Base-by-base conservation (phyloP, 2,329 filamentous ascomycete species). In the Didymella segeticola region DNA sequence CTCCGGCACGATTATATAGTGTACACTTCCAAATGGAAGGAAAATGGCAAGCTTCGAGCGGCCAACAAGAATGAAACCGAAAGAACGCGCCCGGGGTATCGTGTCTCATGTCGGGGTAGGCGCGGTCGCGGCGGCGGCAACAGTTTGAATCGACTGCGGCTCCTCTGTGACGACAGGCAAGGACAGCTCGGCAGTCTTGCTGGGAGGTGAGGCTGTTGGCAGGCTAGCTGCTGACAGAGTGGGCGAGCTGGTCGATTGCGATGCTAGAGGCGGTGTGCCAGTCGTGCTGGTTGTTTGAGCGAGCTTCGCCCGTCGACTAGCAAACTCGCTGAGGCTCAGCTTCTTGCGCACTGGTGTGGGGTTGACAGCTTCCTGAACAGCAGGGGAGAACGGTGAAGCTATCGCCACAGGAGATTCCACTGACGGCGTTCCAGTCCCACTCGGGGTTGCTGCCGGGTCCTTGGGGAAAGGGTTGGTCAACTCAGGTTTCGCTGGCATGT, bases 321-420 rank as follows among this genome's bases (percentile, higher is more conserved):
- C 80, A 53, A 80, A 82, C 47, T 81, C 79, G 58, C 78, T 80
- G n/a, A 82, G 60, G 56, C 78, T 81, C 52, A 82, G 70, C 69
- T 81, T 82, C 70, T 82, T 82, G 53, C 76, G 74, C 20, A 72
- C 70, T 22, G 76, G 78, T 31, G 67, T 70, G 19, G 77, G 74
- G 17, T 69, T 72, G n/a, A 79, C 67, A 9, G 77, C 72, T 38
- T 71, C 73, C n/a, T 70, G 71, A 22, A 79, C 75, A 9, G 75
- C 72, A 31, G 73, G 70, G 9, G 74, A 75, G 52, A 75, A 71
- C 10, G 68, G 67, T 26, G 71, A 73, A 5, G 62, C 59, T 37
- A 59, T 63, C 20, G 53, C 57, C 22, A 62, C 39, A 6, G 72
- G 70, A 14, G 72, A 76, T 38, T 74, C 68, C 9, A 66, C 66